Conservation (phyloP, 139 green algal species). For the Picochlorum sp. region DNA sequence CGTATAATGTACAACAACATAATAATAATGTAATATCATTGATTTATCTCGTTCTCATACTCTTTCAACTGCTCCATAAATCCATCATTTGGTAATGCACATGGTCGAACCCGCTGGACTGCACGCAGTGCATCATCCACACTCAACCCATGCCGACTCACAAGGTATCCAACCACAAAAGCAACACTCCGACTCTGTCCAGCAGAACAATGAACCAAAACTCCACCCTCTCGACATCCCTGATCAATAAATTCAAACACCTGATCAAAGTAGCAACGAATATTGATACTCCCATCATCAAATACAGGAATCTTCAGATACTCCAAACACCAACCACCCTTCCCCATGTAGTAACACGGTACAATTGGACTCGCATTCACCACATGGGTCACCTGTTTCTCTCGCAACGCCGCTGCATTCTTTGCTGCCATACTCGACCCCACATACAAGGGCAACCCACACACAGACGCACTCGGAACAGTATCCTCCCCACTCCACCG, state of each 20-base stretch:
- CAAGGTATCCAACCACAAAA: conserved; percentile 37
- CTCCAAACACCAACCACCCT: conserved; percentile 19
- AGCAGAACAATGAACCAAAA: conserved; percentile 86
- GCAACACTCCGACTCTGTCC: conserved; percentile 71
- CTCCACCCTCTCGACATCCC: conserved; percentile 24
- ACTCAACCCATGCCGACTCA: conserved; percentile 5
- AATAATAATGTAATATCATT: not conserved
- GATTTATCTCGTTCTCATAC: not conserved
- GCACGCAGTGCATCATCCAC: conserved; percentile 38
- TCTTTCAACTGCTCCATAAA: conserved; percentile 50
- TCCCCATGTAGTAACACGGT: conserved; percentile 32
- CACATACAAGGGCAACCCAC: conserved; percentile 27
- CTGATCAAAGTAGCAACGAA: conserved; percentile 41
- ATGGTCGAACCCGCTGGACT: conserved; percentile 36
- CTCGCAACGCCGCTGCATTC: conserved; percentile 31
- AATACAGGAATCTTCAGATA: conserved; percentile 51
- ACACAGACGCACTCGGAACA: conserved; percentile 17
- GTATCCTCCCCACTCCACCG: conserved; percentile 11
- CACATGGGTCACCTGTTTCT: conserved; percentile 67
- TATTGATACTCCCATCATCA: conserved; percentile 67
- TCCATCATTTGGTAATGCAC: conserved; percentile 63
- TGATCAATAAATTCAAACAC: conserved; percentile 49
- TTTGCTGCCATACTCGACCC: conserved; percentile 33
- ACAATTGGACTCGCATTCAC: conserved; percentile 61
- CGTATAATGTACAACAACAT: conserved; percentile 2